Conservation (phyloP, 257 asterid species). For the Apocynum venetum region DNA sequence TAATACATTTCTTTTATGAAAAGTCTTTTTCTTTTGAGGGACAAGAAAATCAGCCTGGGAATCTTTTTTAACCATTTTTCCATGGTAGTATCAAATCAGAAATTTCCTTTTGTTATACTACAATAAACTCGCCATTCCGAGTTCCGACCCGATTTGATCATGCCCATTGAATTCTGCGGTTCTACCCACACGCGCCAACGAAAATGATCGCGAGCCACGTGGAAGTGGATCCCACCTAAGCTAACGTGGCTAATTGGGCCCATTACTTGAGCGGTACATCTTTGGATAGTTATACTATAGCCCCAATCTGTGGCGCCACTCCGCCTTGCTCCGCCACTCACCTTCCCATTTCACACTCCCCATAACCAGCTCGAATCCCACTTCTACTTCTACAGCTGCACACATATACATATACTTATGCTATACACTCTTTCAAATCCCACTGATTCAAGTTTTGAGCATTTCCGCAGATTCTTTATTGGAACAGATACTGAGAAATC, state of each 20-base stretch:
- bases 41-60: no score
- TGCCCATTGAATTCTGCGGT: no score
- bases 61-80: no score
- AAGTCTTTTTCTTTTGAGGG: no score
- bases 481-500: background rate
- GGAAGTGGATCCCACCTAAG: slow-evolving; percentile 4
- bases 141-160: no score
- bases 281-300: background rate
- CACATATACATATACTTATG: background rate
- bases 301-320: background rate
- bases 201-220: slow-evolving; percentile 18
- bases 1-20: no score
- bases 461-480: background rate
- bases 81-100: no score
- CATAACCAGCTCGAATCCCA: background rate
- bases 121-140: no score
- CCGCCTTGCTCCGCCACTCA: background rate
- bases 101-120: no score
- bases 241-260: background rate
- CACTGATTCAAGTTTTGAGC: background rate
- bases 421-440: no score
- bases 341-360: background rate
- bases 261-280: background rate
- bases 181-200: background rate
- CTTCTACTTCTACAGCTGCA: background rate